These are phyloP conservation scores for Monosporascus sp. DNA, from an alignment of 2,329 filamentous ascomycete species.

Conservation along the genomic window DNA sequence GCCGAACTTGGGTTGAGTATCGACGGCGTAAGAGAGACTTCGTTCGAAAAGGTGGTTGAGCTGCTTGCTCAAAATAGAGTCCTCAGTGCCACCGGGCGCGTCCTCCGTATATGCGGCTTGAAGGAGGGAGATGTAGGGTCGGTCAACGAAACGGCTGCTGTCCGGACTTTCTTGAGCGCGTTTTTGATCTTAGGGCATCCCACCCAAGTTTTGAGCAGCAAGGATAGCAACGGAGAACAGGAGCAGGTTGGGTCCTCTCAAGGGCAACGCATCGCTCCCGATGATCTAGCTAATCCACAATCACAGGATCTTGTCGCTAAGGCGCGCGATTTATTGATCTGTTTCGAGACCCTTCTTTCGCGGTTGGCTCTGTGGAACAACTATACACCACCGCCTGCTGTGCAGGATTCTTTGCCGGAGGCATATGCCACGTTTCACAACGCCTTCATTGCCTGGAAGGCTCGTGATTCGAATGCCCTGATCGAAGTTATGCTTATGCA, in stretches of 20 bases:
- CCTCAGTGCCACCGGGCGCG: conserved; percentile 57
- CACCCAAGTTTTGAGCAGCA: conserved; percentile 69
- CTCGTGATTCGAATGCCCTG: conserved; percentile 69
- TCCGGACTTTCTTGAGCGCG: conserved; percentile 72
- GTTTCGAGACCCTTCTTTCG: conserved; percentile 69
- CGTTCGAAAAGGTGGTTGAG: conserved; percentile 68
- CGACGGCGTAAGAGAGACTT: conserved; percentile 62
- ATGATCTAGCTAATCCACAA: conserved; percentile 56
- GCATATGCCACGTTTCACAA: conserved; percentile 70
- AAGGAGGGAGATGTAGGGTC: conserved; percentile 59
- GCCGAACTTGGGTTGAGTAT: conserved; percentile 62
- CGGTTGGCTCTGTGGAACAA: conserved; percentile 61
- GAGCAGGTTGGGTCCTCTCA: conserved; percentile 47
- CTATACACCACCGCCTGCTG: conserved; percentile 58
- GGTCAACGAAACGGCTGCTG: conserved; percentile 62
- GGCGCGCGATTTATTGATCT: conserved; percentile 69
- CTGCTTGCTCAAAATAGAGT: conserved; percentile 64
- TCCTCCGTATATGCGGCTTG: conserved; percentile 66
- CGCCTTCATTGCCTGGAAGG: conserved; percentile 80
- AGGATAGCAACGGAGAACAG: conserved; percentile 56
- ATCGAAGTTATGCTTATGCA: conserved; percentile 83
- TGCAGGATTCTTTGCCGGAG: conserved; percentile 59
- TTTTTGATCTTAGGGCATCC: conserved; percentile 78
- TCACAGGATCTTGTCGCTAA: conserved; percentile 70
- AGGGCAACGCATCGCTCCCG: conserved; percentile 39